Conservation (phyloP, 2,329 filamentous ascomycete genomes). For the Fusarium mexicanum region DNA sequence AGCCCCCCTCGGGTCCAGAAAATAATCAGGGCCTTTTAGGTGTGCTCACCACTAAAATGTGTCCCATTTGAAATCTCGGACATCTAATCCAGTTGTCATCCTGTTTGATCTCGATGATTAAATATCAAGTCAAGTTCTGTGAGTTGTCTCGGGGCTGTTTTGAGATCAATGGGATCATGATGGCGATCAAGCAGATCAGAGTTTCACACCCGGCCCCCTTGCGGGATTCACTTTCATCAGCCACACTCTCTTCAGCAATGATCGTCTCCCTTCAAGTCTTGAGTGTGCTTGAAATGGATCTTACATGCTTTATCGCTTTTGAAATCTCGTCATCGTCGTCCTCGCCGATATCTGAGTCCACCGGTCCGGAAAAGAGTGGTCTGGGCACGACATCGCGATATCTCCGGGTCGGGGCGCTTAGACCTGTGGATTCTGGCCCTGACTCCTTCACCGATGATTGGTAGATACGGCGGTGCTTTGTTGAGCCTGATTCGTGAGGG, state of each 20-base stretch:
- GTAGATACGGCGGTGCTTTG: constrained; percentile 23
- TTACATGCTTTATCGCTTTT: constrained; percentile 45
- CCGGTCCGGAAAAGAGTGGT: constrained; percentile 41
- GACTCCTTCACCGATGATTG: constrained; percentile 10
- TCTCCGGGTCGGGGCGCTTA: constrained; percentile 37
- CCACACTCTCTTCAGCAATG: background rate
- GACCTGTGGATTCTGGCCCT: constrained; percentile 27
- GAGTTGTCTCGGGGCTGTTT: constrained; percentile 1
- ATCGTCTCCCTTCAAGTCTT: constrained; percentile 31
- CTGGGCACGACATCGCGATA: constrained; percentile 39
- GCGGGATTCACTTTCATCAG: background rate
- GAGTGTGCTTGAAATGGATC: constrained; percentile 46
- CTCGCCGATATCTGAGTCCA: constrained; percentile 36
- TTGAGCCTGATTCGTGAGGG: constrained; percentile 51
- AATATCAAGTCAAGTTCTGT: background rate
- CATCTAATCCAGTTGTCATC: background rate
- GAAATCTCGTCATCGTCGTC: constrained; percentile 46
- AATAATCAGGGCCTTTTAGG: background rate
- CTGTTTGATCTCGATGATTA: constrained; percentile 11
- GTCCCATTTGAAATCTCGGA: background rate
- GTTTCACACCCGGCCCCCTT: constrained; percentile 16
- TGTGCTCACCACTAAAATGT: background rate
- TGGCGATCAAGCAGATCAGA: constrained; percentile 17
- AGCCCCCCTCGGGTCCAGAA: background rate
- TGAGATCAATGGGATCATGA: constrained; percentile 10